Evolutionary conservation across 257 asterid species (phyloP), one percentile per base, ranked within the genome.

Genomic region (Thymus quinquecostatus): DNA sequence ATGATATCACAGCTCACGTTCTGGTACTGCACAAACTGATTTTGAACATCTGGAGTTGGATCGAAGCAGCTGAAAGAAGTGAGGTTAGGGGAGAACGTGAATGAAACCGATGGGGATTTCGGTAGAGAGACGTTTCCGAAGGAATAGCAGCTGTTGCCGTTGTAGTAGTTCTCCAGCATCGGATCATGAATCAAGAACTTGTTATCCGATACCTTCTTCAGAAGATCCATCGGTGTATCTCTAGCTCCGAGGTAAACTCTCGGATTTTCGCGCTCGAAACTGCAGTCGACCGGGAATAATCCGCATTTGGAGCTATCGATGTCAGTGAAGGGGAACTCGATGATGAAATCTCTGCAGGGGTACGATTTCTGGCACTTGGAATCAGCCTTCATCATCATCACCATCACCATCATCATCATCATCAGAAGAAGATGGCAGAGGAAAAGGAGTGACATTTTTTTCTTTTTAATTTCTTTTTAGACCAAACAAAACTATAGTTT

Each of bases 321-420:
- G 40, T 38, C 13, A 32, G 74, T 3, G 76, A 77, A 73, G 8
- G 95, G 87, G 34, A 77, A 80, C 33, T 29, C 57, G n/a, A 87
- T 30, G 49, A n/a, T 1, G 6, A 84, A 33, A 10, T 47, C 8
- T 49, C 77, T 75, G 66, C 95, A 82, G 21, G 5, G 3, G 78
- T 77, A 83, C 1, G 79, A 72, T 4, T 4, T 2, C 5, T 65
- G 83, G 78, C 87, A 80, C 0, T 10, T 56, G 0, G 81, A 78
- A 51, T 55, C 68, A 29, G 72, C 79, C 48, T 21, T 32, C 28
- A 6, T 44, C 12, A 44, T 44, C 12, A 21, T 21, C 21, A 21
- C 21, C 21, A 21, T 21, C n/a, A n/a, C n/a, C n/a, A n/a, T n/a
- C n/a, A n/a, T n/a, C n/a, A n/a, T n/a, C n/a, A 69, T 30, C 32